These are phyloP conservation scores for Daldinia childiae DNA, from an alignment of 495 filamentous ascomycete genomes.

Conservation along the genomic window DNA sequence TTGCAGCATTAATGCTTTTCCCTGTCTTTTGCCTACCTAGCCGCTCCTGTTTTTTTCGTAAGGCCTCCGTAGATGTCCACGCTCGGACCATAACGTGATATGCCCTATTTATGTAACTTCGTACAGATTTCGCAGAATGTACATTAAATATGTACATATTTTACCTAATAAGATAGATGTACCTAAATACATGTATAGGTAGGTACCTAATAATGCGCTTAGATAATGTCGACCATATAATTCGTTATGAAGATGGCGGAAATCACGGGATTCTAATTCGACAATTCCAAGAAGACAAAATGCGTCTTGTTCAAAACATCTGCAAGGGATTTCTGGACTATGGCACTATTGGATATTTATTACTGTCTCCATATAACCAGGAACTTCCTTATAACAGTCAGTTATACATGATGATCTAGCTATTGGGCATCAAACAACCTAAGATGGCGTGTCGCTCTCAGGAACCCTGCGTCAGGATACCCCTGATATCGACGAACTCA, in stretches of 20 bases:
- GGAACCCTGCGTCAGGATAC: slow-evolving; percentile 15
- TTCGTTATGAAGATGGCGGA: background rate
- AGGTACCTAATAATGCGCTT: too few species aligned
- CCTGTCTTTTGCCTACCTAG: slow-evolving; percentile 6
- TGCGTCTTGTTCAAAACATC: background rate
- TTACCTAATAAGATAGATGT: slow-evolving; percentile 13
- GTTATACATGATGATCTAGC: slow-evolving; percentile 4
- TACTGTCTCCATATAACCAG: slow-evolving; percentile 27
- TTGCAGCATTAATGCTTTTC: slow-evolving; percentile 7
- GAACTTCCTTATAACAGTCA: slow-evolving; percentile 19
- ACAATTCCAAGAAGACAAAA: slow-evolving; percentile 13
- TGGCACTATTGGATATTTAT: slow-evolving; percentile 11
- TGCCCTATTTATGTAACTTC: slow-evolving; percentile 15
- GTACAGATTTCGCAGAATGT: slow-evolving; percentile 18
- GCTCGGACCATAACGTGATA: slow-evolving; percentile 21
- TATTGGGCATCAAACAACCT: slow-evolving; percentile 30
- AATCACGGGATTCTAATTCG: slow-evolving; percentile 5
- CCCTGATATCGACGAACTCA: slow-evolving; percentile 17
- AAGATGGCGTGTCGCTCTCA: slow-evolving; percentile 9
- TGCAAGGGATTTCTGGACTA: slow-evolving; percentile 11
- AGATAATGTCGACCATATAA: background rate
- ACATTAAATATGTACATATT: background rate
- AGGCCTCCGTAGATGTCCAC: slow-evolving; percentile 26
- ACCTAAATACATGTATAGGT: background rate
- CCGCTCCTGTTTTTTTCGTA: slow-evolving; percentile 20